Conservation (phyloP, 768 basidiomycete species). For the Boletus reticulatus region DNA sequence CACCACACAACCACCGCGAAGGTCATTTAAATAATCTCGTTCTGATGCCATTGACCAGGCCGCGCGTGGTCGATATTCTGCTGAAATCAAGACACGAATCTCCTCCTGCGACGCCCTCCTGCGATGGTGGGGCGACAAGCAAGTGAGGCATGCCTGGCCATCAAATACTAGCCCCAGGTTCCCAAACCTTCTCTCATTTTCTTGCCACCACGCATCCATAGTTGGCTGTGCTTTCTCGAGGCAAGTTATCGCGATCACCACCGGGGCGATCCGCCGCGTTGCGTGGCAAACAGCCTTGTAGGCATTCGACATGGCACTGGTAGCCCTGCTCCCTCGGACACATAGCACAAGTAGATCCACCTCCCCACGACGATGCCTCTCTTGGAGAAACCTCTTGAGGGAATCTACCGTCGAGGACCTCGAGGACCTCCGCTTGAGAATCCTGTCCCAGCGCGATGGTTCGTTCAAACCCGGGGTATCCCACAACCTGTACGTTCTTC, state of each 20-base stretch:
- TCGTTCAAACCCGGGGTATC: conserved; percentile 34
- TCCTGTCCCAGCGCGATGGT: not conserved
- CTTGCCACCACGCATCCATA: conserved; percentile 36
- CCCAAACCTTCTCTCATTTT: conserved; percentile 20
- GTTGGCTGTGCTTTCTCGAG: conserved; percentile 30
- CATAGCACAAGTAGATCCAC: conserved; percentile 26
- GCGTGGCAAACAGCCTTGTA: conserved; percentile 30
- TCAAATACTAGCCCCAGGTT: conserved; percentile 23
- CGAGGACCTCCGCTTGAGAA: conserved; percentile 7
- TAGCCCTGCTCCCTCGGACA: conserved; percentile 17
- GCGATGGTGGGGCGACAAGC: conserved; percentile 13
- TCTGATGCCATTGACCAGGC: not conserved
- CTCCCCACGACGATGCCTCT: conserved; percentile 19
- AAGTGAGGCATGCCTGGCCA: conserved; percentile 30
- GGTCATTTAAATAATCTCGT: conserved; percentile 5
- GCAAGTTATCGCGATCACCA: conserved; percentile 37
- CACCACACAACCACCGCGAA: conserved; percentile 11
- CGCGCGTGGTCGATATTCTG: not conserved
- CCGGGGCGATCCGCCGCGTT: conserved; percentile 34
- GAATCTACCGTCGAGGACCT: not conserved
- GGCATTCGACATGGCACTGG: conserved; percentile 4
- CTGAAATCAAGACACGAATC: conserved; percentile 11
- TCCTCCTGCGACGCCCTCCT: conserved; percentile 17
- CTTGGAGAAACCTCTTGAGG: conserved; percentile 33
- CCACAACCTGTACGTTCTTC: conserved; percentile 22